These are phyloP conservation scores for Geotrichum carabidarum DNA, from an alignment of 1,139 yeast genomes.

Conservation along the genomic window DNA sequence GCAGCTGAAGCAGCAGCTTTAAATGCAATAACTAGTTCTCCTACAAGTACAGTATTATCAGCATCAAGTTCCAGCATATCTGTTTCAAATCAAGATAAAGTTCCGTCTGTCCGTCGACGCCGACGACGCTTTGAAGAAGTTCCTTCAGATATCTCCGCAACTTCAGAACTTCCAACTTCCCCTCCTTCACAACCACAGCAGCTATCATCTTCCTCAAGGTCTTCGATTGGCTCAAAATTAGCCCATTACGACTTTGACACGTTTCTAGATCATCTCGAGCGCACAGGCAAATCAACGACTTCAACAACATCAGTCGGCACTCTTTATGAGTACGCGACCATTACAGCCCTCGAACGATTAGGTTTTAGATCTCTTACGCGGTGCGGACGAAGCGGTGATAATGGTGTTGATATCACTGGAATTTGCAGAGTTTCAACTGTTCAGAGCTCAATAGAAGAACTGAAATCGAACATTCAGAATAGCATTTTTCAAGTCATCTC, in stretches of 20 bases:
- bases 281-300: constrained; percentile 4
- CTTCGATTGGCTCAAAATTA: background rate
- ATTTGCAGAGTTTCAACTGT: background rate
- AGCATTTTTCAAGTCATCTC: constrained; percentile 2
- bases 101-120: too few species aligned
- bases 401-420: constrained; percentile 16
- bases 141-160: too few species aligned
- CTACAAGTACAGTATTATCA: too few species aligned
- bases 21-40: too few species aligned
- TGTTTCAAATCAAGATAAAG: too few species aligned
- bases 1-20: too few species aligned
- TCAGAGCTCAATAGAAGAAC: background rate
- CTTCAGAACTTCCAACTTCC: background rate
- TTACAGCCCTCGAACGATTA: constrained; percentile 9
- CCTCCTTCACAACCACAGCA: background rate
- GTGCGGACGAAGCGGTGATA: constrained; percentile 17
- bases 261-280: constrained; percentile 10
- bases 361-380: constrained; percentile 11
- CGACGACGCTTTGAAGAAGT: too few species aligned
- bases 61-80: too few species aligned
- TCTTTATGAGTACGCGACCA: constrained; percentile 15
- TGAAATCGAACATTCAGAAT: background rate
- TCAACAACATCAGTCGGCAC: constrained; percentile 13
- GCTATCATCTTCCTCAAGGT: background rate
- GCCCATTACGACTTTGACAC: constrained; percentile 11